These are phyloP conservation scores for Hericium rajendrae DNA, from an alignment of 768 basidiomycete genomes.

Conservation along the genomic window DNA sequence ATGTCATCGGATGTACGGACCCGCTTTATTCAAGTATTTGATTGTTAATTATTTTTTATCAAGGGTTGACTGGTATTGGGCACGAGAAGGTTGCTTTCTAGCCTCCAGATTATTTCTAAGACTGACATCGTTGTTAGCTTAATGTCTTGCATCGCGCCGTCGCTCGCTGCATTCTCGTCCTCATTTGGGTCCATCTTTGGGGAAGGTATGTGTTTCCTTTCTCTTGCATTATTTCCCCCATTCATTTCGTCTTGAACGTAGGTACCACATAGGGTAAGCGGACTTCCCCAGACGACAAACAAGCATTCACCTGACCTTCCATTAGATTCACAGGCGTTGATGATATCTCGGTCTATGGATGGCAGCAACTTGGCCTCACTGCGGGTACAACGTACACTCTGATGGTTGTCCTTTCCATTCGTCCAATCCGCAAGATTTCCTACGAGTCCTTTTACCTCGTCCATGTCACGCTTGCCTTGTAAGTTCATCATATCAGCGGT, in stretches of 20 bases:
- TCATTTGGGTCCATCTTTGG: constrained; percentile 13
- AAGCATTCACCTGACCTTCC: background rate
- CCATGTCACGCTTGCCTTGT: constrained; percentile 13
- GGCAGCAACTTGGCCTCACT: constrained; percentile 5
- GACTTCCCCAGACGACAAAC: background rate
- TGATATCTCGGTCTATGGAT: background rate
- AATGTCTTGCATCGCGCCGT: constrained; percentile 17
- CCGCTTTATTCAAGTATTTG: background rate
- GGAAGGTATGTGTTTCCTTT: background rate
- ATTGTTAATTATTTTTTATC: background rate
- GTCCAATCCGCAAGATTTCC: constrained; percentile 8
- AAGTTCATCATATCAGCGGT: background rate
- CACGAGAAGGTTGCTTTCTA: constrained; percentile 21
- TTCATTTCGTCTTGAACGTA: background rate
- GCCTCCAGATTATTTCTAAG: background rate
- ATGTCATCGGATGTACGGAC: constrained; percentile 23
- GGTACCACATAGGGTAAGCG: background rate
- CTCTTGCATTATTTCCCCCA: background rate
- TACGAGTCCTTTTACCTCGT: constrained; percentile 13
- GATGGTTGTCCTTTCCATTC: constrained; percentile 8
- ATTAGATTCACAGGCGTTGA: constrained; percentile 2
- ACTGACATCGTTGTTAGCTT: constrained; percentile 1
- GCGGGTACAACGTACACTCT: constrained; percentile 4
- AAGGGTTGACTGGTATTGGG: constrained; percentile 25
- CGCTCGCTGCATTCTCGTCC: constrained; percentile 12